Percentiles rank a stretch among this genome's conserved stretches.
phyloP scores from a whole-genome alignment of 176 grass and related monocot species.

The Raddia guianensis region DNA sequence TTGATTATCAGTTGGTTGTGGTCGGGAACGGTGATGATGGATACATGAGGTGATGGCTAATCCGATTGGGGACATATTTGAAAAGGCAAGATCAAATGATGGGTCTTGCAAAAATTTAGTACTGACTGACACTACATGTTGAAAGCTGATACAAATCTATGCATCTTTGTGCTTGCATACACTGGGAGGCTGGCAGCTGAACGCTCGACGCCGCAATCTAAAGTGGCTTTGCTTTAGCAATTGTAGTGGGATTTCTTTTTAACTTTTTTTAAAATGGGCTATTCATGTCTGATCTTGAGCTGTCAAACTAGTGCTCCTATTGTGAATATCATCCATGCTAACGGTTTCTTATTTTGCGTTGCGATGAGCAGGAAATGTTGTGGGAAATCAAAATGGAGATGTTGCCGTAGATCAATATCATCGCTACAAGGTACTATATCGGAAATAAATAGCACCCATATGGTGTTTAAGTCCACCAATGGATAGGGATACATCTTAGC shows the following conservation, averaged over 20 bases:
- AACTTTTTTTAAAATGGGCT: background rate
- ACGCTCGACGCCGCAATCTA: background rate
- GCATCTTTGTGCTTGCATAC: background rate
- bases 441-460: background rate
- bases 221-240: background rate
- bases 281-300: background rate
- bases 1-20: background rate
- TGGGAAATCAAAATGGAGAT: slow-evolving; percentile 56
- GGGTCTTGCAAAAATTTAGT: background rate
- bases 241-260: no score
- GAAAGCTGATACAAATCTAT: slow-evolving; percentile 3
- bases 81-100: background rate
- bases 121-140: background rate
- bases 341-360: background rate
- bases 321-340: background rate
- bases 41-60: background rate
- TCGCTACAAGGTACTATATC: slow-evolving; percentile 60
- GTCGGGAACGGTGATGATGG: background rate
- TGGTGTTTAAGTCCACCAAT: background rate
- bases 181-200: background rate
- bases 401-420: slow-evolving; percentile 68
- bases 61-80: slow-evolving; percentile 6
- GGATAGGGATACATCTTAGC: background rate
- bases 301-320: background rate
- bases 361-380: slow-evolving; percentile 47